Evolutionary conservation across 2,329 filamentous ascomycete genomes (phyloP), one percentile per base, ranked within the genome.

Genomic region (Pyricularia grisea): DNA sequence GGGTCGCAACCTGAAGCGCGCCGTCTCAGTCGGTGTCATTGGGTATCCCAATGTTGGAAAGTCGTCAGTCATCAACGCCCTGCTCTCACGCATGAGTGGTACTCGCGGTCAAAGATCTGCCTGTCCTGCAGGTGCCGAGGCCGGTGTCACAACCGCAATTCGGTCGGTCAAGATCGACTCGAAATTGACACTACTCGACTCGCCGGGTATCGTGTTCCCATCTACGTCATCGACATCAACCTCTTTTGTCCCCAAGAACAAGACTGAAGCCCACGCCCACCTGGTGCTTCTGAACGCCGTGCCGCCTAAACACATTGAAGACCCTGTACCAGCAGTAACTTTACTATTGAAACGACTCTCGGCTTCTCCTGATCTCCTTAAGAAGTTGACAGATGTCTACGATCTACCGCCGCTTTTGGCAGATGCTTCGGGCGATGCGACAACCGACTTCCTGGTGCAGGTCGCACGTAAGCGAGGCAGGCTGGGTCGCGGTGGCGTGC

Each of bases 11-110:
- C 83, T 97, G 73, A 97, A 97, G 84, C 90, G 94, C 69, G 90
- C 93, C 68, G 88, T 97, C 74, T 94, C 92, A 25, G 94, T 97
- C 71, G 94, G 94, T 72, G 92, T 97, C 71, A 96, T 97, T 74
- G 94, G 94, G 31, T 97, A 97, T 79, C 94, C 94, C 74, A 97
- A 97, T 78, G 94, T 97, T 70, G 94, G 94, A 77, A 97, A 97
- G 83, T 97, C 93, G 31, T 97, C 93, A 67, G 93, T 97, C 75
- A 97, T 97, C 85, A 97, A 97, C 79, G 92, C 93, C 20, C 88
- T 97, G 69, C 90, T 93, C 25, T 89, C 91, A 55, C 88, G 92
- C 55, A 83, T 97, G 73, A 88, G 90, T 72, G 86, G 88, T 69
- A 83, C 84, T 72, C 87, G 87, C 55, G 81, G 81, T 64, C 78